These are phyloP conservation scores for Coprinopsis cinerea DNA, from an alignment of 768 basidiomycete genomes.

Conservation along the genomic window DNA sequence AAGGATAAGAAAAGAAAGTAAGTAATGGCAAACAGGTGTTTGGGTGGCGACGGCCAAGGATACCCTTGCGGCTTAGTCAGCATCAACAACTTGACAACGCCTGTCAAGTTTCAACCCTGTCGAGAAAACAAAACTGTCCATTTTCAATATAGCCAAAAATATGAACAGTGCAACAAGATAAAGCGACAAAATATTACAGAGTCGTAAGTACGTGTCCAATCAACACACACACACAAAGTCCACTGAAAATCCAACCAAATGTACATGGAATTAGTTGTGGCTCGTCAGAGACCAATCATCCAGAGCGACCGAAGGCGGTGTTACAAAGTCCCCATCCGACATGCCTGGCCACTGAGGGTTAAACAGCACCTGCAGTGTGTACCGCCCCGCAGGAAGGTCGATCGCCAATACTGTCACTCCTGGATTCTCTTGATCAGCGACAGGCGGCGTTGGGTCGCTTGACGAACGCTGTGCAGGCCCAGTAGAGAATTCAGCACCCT, in stretches of 20 bases:
- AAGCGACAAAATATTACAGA: too few relatives aligned
- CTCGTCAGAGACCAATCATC: slow-evolving; percentile 74
- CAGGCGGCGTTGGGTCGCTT: slow-evolving; percentile 52
- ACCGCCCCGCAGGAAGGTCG: slow-evolving; percentile 59
- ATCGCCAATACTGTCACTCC: slow-evolving; percentile 79
- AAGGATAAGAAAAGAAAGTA: background rate
- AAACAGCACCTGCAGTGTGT: slow-evolving; percentile 81
- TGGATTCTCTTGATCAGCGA: slow-evolving; percentile 69
- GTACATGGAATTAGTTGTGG: slow-evolving; percentile 54
- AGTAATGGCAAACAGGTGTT: background rate
- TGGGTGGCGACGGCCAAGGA: too few relatives aligned
- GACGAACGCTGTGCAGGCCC: slow-evolving; percentile 49
- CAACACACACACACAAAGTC: too few relatives aligned
- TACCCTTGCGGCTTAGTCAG: too few relatives aligned
- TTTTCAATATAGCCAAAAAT: too few relatives aligned
- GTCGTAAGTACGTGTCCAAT: too few relatives aligned
- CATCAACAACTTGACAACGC: too few relatives aligned
- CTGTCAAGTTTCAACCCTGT: too few relatives aligned
- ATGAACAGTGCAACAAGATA: too few relatives aligned
- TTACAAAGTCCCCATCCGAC: slow-evolving; percentile 50
- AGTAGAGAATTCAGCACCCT: slow-evolving; percentile 59
- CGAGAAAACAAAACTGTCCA: background rate
- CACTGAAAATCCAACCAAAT: too few relatives aligned
- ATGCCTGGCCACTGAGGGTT: slow-evolving; percentile 88
- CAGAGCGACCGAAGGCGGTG: slow-evolving; percentile 66